Base-by-base conservation (phyloP, 2,329 filamentous ascomycete species). In the Diaporthe longicolla region DNA sequence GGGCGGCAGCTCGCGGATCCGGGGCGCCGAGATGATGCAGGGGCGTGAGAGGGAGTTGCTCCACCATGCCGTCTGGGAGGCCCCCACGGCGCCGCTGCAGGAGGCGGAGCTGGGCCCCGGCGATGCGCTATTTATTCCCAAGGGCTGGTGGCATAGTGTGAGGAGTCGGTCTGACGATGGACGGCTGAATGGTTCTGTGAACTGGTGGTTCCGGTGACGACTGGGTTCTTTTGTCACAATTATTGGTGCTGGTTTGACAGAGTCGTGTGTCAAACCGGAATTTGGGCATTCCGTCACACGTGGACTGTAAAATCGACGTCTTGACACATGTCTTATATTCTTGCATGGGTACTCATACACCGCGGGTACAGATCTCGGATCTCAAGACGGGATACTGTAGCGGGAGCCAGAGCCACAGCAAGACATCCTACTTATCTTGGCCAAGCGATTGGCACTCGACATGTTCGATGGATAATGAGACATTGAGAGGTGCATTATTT, bases 21-120 rank as follows among this genome's bases (percentile, higher is more conserved):
- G 95, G 73, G 93, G 94, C 0, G 88, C 92, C 15, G 95, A 98
- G 80, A 98, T 98, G 95, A 98, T 98, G 95, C 87, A 92, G 69
- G 95, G 95, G 0, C 83, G 85, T 2, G 94, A 98, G 83, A 91
- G 91, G 77, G 82, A 86, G 26, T 84, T 88, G 3, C 82, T 98
- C 19, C 90, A 95, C 76, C 83, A 88, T 1, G 91, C 88, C 4
- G 88, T 98, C 3, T 98, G 96, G 97, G 84, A 82, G 3, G 77
- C 78, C 4, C 57, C 24, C 26, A 32, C 19, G 19, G 7, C 3
- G 29, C 29, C 66, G 29, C 78, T 88, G 26, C 77, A 82, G 3
- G 89, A 94, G 79, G 89, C 88, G 1, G 80, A 83, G 6, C 80
- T 98, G 19, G 82, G 84, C 0, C 85, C 89, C 5, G 94, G 93